A percentile compares a stretch with the other conserved stretches of the same genome.
Evolutionary conservation across 2,329 filamentous ascomycete species (phyloP).

Genomic region (Verticillium nonalfalfae): DNA sequence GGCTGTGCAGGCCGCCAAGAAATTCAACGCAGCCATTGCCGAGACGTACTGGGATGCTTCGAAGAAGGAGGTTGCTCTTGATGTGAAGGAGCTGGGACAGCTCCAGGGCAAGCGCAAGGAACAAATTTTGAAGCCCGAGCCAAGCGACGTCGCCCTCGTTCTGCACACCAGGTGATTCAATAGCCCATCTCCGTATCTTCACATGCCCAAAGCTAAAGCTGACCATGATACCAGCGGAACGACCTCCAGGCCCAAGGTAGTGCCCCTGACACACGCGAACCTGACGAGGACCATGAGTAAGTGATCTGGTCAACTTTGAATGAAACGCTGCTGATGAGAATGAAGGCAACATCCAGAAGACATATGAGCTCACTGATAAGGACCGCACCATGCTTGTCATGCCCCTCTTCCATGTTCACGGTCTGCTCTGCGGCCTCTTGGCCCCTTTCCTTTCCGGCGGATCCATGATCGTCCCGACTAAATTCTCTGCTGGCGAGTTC

Average conservation of each 20-base stretch:
- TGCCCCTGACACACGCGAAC: conserved; percentile 75
- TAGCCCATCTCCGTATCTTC: background rate
- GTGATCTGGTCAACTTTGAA: conserved; percentile 14
- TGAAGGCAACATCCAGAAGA: conserved; percentile 67
- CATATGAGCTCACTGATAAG: conserved; percentile 62
- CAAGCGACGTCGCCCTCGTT: conserved; percentile 77
- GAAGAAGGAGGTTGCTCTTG: conserved; percentile 61
- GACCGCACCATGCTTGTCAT: conserved; percentile 85
- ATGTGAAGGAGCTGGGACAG: conserved; percentile 71
- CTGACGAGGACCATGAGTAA: conserved; percentile 72
- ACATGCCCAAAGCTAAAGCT: background rate
- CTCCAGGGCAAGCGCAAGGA: conserved; percentile 39
- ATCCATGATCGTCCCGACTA: conserved; percentile 70
- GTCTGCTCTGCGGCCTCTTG: conserved; percentile 76
- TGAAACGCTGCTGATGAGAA: background rate
- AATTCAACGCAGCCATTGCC: conserved; percentile 77
- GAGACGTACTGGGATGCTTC: conserved; percentile 74
- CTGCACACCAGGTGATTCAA: conserved; percentile 60
- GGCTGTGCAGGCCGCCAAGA: conserved; percentile 69
- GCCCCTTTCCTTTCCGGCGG: conserved; percentile 70
- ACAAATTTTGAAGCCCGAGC: conserved; percentile 42
- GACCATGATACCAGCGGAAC: conserved; percentile 51
- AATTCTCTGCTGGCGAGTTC: conserved; percentile 78
- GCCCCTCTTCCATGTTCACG: conserved; percentile 87
- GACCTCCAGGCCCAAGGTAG: conserved; percentile 79